Conservation (phyloP, 2,329 filamentous ascomycete genomes). For the Aspergillus neoniger region DNA sequence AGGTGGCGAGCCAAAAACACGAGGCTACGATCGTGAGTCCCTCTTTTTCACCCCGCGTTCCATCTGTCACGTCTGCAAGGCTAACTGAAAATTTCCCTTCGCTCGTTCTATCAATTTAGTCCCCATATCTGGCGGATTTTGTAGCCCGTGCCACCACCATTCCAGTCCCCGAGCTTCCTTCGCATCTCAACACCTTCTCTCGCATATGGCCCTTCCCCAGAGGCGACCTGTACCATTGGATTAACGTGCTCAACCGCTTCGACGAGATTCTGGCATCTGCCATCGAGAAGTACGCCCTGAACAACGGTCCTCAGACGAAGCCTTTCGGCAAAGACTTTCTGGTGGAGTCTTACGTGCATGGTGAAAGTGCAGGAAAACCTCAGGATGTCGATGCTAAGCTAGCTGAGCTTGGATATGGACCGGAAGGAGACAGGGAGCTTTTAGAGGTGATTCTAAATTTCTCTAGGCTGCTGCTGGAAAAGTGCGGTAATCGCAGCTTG, state of each 20-base stretch:
- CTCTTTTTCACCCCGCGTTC: conserved; percentile 12
- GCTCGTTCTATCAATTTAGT: conserved; percentile 54
- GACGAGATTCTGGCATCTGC: conserved; percentile 84
- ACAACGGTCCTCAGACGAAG: conserved; percentile 75
- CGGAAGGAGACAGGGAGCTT: conserved; percentile 78
- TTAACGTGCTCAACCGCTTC: conserved; percentile 88
- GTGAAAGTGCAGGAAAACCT: conserved; percentile 59
- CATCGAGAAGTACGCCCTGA: conserved; percentile 76
- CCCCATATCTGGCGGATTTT: conserved; percentile 82
- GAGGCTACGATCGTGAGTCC: conserved; percentile 53
- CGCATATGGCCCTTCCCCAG: conserved; percentile 91
- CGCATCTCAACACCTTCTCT: conserved; percentile 77
- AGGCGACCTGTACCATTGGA: conserved; percentile 98
- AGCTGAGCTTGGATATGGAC: conserved; percentile 62
- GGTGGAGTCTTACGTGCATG: conserved; percentile 54
- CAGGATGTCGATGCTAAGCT: conserved; percentile 58
- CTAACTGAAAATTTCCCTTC: conserved; percentile 29
- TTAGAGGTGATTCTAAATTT: conserved; percentile 81
- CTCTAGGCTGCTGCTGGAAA: conserved; percentile 83
- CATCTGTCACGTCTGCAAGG: conserved; percentile 5
- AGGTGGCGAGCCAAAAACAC: conserved; percentile 54
- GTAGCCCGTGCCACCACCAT: conserved; percentile 65
- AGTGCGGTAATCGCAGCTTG: conserved; percentile 94
- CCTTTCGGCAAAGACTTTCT: conserved; percentile 61
- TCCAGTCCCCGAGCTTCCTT: conserved; percentile 74